Evolutionary conservation across 192 early-diverging fungal species (phyloP), one percentile per base, ranked within the genome.

Genomic region (Geranomyces variabilis): DNA sequence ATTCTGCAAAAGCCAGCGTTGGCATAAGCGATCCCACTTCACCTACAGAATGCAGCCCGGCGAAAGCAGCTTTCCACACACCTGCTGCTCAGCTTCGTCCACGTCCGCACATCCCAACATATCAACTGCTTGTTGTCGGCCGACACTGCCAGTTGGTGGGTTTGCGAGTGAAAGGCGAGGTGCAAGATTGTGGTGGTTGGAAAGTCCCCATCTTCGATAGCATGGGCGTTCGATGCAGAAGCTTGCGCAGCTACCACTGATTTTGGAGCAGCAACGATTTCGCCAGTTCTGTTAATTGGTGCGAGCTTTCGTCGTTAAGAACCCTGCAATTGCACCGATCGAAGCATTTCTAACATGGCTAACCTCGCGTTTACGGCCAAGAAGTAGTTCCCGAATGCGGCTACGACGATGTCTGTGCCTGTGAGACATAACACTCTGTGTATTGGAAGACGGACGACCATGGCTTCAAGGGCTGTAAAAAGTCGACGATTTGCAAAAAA

Each of bases 101-200:
- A 66, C 14, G 48, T 33, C 24, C 33, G 19, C 17, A 55, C 34
- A 47, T 74, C 72, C 47, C 56, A 74, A 41, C 65, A 60, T 19
- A 22, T 36, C 9, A 74, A 43, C 19, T 74, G 34, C 45, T 74
- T 74, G n/a, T 65, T 45, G 10, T 74, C 72, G 1, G 64, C 46
- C 10, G 64, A n/a, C 21, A 74, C 72, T 17, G 64, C 72, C 22
- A 74, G 15, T 3, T 21, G 53, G 21, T 36, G n/a, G 19, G 63
- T 41, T 41, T 51, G 30, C 29, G 72, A 34, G 28, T 66, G 65
- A 29, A 63, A 67, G 10, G 72, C 72, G 17, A 66, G 28, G 21
- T 12, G 43, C 6, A 48, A 31, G 43, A 74, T 66, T 1, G 29
- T 22, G 22, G 34, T 21, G 17, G 19, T 43, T 0, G 64, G 53